Base-by-base conservation (phyloP, 1,139 yeast genomes). In the Kodamaea fungicola region DNA sequence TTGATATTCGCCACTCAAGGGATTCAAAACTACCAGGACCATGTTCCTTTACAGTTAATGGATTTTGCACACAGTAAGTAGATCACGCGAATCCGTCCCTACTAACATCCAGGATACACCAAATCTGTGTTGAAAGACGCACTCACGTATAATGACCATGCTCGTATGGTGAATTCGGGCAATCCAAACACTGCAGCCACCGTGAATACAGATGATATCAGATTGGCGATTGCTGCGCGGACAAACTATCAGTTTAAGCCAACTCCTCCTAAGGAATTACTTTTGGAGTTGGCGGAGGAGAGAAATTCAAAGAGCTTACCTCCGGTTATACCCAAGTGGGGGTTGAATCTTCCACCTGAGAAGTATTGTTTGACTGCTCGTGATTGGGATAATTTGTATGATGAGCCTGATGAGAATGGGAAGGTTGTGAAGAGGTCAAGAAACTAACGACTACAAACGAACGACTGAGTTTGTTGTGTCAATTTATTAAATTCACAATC, bases 231-330 rank as follows among this genome's bases (percentile, higher is more conserved):
- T 21, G 95, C 95, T 1, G 94, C 98, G 0, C 71, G 96, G 41
- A 87, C 95, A 12, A 89, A 87, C 57, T 88, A 89, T 57, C 97
- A 92, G 59, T 92, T 92, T 71, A 89, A 88, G 59, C 97, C 97
- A 1, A 83, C 94, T 1, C 96, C 96, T 6, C 96, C 96, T 2
- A 92, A 92, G 60, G 97, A 92, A 57, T 69, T 92, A 50, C 63
- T 92, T 47, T 67, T 92, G 57, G 96, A 92, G 59, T 68, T 92
- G 51, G 98, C 98, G 0, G 85, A 83, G 27, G 98, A 94, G 56
- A 72, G 96, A 49, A 92, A 92, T 59, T 81, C 88, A 49, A 82
- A 86, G 56, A 83, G 95, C 0, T 70, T 92, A 42, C 99, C 99
- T 4, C 88, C 94, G 7, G 92, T 92, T 23, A 82, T 89, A 59